Evolutionary conservation across 768 basidiomycete genomes (phyloP).

Genomic region (Rhizopogon rudus): DNA sequence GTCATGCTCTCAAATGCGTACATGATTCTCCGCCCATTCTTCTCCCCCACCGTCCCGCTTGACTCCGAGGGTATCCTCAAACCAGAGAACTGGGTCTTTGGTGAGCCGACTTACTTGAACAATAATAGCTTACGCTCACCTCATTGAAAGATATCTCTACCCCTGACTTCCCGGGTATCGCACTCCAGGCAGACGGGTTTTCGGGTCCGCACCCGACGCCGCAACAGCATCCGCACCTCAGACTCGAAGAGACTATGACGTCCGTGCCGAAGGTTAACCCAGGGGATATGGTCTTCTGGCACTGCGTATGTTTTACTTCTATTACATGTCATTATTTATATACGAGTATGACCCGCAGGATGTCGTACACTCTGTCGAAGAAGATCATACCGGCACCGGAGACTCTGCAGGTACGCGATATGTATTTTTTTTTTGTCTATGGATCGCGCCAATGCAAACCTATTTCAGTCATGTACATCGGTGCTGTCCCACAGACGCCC

Average conservation of each 20-base stretch:
- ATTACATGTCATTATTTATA: not conserved
- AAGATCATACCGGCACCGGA: conserved; percentile 46
- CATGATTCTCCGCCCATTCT: conserved; percentile 73
- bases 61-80: conserved; percentile 39
- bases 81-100: conserved; percentile 51
- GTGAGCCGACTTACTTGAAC: conserved; percentile 14
- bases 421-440: not conserved
- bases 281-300: conserved; percentile 80
- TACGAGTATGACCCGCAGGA: conserved; percentile 26
- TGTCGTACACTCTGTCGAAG: conserved; percentile 43
- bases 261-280: conserved; percentile 67
- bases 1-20: conserved; percentile 66
- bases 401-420: conserved; percentile 49
- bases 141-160: conserved; percentile 37
- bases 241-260: conserved; percentile 60
- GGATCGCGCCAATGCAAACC: not conserved
- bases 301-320: conserved; percentile 38
- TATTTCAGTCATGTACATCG: conserved; percentile 69
- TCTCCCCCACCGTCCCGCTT: conserved; percentile 42
- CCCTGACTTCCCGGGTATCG: conserved; percentile 51
- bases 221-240: conserved; percentile 61
- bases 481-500: conserved; percentile 63
- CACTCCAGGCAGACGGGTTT: conserved; percentile 19
- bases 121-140: not conserved
- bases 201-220: conserved; percentile 46